Evolutionary conservation across 2,329 filamentous ascomycete species (phyloP), one percentile per base, ranked within the genome.

Genomic region (Lachnellula hyalina): DNA sequence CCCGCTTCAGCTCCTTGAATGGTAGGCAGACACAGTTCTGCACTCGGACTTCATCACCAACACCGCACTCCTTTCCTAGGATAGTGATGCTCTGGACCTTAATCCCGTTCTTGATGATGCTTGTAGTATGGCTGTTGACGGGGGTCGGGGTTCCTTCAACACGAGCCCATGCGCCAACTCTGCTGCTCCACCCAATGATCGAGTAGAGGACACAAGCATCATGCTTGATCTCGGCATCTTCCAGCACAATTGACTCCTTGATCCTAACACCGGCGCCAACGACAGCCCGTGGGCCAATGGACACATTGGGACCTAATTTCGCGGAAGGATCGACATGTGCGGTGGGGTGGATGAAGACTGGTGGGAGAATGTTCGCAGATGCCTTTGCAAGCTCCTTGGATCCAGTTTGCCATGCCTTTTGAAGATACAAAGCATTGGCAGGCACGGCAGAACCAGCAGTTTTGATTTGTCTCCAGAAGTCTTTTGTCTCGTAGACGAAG

Each of bases 401-500:
- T 63, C 85, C 84, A 45, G 79, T 82, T 74, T 97, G 93, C 78
- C 87, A 87, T 19, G 94, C 93, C 77, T 96, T 90, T 71, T 95
- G 90, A 52, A 99, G 84, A 75, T 99, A 99, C 35, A 99, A 82
- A 14, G 94, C 94, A 69, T 97, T 97, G 60, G 94, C 94, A 15
- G 94, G 94, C 28, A 99, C 91, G 49, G 94, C 94, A 5, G 93
- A 97, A 57, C 94, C 94, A 57, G 94, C 94, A 1, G 94, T 96
- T 83, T 99, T 99, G 82, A 99, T 97, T 79, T 99, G 94, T 66
- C 94, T 90, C 94, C 94, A 99, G 74, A 99, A 99, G 73, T 97
- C 94, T 77, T 95, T 96, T 63, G 93, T 97, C 78, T 99, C 94
- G 72, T 96, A 89, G 34, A 97, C 94, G 74, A 91, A 97, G 79